Conservation (phyloP, 257 asterid species). For the Leptodermis oblonga region DNA sequence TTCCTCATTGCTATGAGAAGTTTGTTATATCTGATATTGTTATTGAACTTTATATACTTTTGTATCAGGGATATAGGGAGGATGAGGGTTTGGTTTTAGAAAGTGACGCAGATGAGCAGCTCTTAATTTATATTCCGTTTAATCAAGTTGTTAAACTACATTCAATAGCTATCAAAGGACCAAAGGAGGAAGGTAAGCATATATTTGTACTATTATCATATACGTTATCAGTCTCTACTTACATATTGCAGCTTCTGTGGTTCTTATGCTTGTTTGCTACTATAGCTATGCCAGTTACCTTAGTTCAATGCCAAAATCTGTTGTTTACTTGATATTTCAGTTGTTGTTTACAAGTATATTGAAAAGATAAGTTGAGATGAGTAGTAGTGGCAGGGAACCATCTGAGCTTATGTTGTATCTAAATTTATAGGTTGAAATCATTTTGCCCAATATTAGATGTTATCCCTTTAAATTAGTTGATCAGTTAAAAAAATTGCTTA, state of each 20-base stretch:
- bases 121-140: conserved; percentile 81
- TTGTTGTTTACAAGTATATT: background rate
- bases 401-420: background rate
- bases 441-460: background rate
- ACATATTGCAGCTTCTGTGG: background rate
- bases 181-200: conserved; percentile 78
- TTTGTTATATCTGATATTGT: conserved; percentile 7
- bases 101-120: conserved; percentile 97
- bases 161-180: conserved; percentile 67
- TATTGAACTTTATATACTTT: background rate
- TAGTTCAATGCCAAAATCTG: background rate
- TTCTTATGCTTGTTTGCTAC: background rate
- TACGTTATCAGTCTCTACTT: no score
- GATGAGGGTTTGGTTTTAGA: conserved; percentile 82
- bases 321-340: background rate
- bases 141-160: conserved; percentile 82
- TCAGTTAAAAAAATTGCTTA: background rate
- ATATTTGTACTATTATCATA: no score
- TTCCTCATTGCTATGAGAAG: background rate
- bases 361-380: background rate
- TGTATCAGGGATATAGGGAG: conserved; percentile 87
- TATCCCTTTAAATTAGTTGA: background rate
- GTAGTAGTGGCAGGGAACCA: background rate
- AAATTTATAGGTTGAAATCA: no score
- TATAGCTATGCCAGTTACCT: background rate